Base-by-base conservation (phyloP, 768 basidiomycete species). In the Daedalea quercina region DNA sequence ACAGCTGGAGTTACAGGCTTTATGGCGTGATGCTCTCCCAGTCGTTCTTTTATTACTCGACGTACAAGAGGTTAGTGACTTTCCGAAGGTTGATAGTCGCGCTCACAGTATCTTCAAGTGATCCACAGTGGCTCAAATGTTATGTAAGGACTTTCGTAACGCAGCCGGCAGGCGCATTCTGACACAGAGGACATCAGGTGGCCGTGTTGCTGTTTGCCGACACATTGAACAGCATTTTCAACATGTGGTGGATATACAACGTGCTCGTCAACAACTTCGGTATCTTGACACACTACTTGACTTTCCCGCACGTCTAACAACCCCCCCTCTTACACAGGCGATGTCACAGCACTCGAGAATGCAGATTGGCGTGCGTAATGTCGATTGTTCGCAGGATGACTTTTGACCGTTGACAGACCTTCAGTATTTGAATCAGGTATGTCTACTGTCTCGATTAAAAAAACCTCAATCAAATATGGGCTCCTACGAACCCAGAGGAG, bases 181-280 rank as follows among this genome's bases (percentile, higher is more conserved):
- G 9, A 34, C 6, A 13, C 23, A 11, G 19, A 13, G 25, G 33
- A 12, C 33, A 22, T n/a, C 50, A 77, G 72, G 69, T 74, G 44
- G 23, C 57, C 41, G 50, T 70, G 23, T 59, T 78, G 4, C 63
- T 77, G 22, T 3, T 73, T 12, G 70, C 69, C 19, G 77, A 79
- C 60, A 76, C 75, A 0, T 50, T 71, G 22, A 77, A 76, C 51
- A 67, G 71, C 0, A 51, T 63, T 2, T 76, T 74, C 48, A 68
- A 73, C 31, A 57, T 69, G 17, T 51, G 65, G 2, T 73, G 73
- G 54, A 58, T 78, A 20, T 79, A 78, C 51, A 61, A 71, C 12
- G 66, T 73, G 15, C 64, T 79, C 26, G 67, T 78, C 34, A 55
- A 62, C 3, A 63, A 70, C 53, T 77, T 75, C 34, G 72, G 78